Conservation (phyloP, 148 eudicot species). For the Rhododendron williamsianum region DNA sequence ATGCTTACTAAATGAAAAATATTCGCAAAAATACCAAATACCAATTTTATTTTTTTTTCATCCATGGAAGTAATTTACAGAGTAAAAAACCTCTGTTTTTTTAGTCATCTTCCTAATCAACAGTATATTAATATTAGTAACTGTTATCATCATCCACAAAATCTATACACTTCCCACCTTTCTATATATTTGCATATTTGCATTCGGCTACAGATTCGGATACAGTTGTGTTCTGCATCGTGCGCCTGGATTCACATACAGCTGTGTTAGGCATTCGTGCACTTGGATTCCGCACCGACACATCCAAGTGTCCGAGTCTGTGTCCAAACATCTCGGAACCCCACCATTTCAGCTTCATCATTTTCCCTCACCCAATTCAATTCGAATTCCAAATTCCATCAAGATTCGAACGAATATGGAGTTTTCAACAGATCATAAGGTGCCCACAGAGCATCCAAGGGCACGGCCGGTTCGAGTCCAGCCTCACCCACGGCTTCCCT, state of each 20-base stretch:
- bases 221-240: neutral
- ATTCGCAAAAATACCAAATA: neutral
- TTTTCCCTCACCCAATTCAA: neutral
- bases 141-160: neutral
- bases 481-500: constrained; percentile 81
- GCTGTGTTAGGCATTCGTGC: too few relatives aligned
- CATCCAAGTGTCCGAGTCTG: neutral
- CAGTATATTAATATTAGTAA: neutral
- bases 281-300: too few relatives aligned
- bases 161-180: constrained; percentile 9
- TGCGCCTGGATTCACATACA: too few relatives aligned
- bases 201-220: neutral
- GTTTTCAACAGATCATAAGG: constrained; percentile 70
- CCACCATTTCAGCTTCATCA: neutral
- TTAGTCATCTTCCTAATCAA: neutral
- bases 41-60: neutral
- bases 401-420: constrained; percentile 58
- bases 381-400: neutral
- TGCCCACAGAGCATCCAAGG: constrained; percentile 84
- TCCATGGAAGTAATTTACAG: constrained; percentile 5
- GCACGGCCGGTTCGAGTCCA: constrained; percentile 66
- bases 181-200: neutral
- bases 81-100: neutral
- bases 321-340: neutral
- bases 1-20: neutral